These are phyloP conservation scores for Emergomyces orientalis DNA, from an alignment of 2,329 filamentous ascomycete species.

Conservation along the genomic window DNA sequence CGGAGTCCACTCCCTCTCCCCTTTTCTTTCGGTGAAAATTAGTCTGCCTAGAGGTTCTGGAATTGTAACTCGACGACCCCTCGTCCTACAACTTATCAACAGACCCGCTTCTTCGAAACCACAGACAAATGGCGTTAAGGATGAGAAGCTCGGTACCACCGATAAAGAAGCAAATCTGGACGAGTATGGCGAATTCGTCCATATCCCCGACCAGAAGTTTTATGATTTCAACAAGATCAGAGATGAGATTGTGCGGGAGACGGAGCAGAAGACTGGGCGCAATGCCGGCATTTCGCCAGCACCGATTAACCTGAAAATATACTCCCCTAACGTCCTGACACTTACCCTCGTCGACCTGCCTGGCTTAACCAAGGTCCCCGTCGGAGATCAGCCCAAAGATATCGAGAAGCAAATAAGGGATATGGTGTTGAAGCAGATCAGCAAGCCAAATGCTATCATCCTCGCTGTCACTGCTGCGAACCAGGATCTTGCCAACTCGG, in stretches of 20 bases:
- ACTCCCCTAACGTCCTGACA: slow-evolving; percentile 95
- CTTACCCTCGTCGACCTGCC: slow-evolving; percentile 94
- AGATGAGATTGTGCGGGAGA: slow-evolving; percentile 94
- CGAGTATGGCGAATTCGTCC: slow-evolving; percentile 98
- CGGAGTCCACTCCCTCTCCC: slow-evolving; percentile 13
- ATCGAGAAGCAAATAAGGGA: slow-evolving; percentile 95
- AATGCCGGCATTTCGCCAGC: slow-evolving; percentile 95
- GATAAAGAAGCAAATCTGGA: slow-evolving; percentile 86
- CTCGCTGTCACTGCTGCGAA: slow-evolving; percentile 94
- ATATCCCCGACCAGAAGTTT: slow-evolving; percentile 96
- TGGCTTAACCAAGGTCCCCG: slow-evolving; percentile 90
- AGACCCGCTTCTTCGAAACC: slow-evolving; percentile 54
- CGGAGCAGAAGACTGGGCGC: slow-evolving; percentile 87
- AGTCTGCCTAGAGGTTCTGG: slow-evolving; percentile 94
- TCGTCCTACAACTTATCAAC: slow-evolving; percentile 97
- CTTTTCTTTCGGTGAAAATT: slow-evolving; percentile 11
- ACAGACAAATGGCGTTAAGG: slow-evolving; percentile 61
- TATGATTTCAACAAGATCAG: slow-evolving; percentile 97
- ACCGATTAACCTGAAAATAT: slow-evolving; percentile 96
- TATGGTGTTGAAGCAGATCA: slow-evolving; percentile 98
- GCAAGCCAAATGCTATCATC: slow-evolving; percentile 96
- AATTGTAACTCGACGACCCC: slow-evolving; percentile 90
- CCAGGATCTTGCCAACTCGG: slow-evolving; percentile 96
- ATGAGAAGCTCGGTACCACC: slow-evolving; percentile 53
- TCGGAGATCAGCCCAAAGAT: slow-evolving; percentile 91